Percentiles rank a stretch among this genome's conserved stretches.
phyloP scores from a whole-genome alignment of 768 basidiomycete species.

The Chalciporus sphaerocephalus region DNA sequence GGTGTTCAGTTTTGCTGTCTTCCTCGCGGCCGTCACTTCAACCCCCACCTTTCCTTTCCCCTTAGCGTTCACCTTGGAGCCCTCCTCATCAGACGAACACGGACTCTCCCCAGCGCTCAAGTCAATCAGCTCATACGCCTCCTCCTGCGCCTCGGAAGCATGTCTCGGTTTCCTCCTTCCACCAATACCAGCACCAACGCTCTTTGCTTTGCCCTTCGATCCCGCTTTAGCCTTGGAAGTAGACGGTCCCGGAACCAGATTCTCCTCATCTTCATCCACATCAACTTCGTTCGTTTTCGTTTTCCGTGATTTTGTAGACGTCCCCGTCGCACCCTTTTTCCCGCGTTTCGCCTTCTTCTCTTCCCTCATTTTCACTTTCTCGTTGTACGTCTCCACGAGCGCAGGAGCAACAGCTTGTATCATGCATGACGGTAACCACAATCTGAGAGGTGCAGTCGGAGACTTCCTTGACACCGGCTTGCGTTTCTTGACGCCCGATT shows the following conservation, averaged over 20 bases:
- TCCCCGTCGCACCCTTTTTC: conserved; percentile 15
- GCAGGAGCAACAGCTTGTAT: conserved; percentile 61
- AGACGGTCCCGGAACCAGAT: conserved; percentile 1
- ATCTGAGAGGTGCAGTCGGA: conserved; percentile 51
- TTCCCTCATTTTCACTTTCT: conserved; percentile 48
- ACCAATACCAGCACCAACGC: background rate
- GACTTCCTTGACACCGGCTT: conserved; percentile 23
- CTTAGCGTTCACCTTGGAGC: background rate
- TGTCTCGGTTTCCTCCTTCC: conserved; percentile 20
- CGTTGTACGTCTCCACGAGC: conserved; percentile 60
- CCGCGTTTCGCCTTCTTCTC: conserved; percentile 34
- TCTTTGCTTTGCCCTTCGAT: conserved; percentile 11
- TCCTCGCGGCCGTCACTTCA: background rate
- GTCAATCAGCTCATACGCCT: conserved; percentile 25
- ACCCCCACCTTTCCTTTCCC: conserved; percentile 9
- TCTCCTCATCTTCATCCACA: background rate
- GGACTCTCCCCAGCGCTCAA: conserved; percentile 23
- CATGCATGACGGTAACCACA: conserved; percentile 86
- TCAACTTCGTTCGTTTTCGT: background rate
- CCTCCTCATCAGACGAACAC: conserved; percentile 16
- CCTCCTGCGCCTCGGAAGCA: conserved; percentile 23
- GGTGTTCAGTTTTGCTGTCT: background rate
- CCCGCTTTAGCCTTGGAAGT: conserved; percentile 1
- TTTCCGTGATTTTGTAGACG: background rate
- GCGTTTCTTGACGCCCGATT: conserved; percentile 18